These are phyloP conservation scores for Ocimum tenuiflorum DNA, from an alignment of 257 asterid species.

Conservation along the genomic window DNA sequence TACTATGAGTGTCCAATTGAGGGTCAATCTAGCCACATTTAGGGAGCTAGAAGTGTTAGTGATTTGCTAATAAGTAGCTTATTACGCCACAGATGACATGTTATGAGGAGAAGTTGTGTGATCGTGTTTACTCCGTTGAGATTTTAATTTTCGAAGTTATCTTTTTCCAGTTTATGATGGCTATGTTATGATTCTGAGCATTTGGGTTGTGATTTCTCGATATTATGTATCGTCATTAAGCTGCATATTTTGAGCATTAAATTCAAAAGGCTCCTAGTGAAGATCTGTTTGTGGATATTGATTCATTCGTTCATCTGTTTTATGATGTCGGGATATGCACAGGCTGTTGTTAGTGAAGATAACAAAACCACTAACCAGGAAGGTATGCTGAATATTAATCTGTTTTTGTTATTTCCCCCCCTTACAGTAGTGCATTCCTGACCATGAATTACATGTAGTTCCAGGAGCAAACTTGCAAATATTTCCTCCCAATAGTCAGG, in stretches of 20 bases:
- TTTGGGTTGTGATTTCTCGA: not conserved
- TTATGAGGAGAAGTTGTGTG: not conserved
- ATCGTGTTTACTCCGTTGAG: not conserved
- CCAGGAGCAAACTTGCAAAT: slow-evolving; percentile 77
- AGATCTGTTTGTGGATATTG: not conserved
- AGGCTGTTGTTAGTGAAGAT: slow-evolving; percentile 80
- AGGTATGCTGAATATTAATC: slow-evolving; percentile 32
- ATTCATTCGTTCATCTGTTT: slow-evolving; percentile 8
- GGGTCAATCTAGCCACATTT: too few relatives aligned
- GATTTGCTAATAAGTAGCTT: too few relatives aligned
- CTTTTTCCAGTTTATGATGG: not conserved
- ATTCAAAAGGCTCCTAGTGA: not conserved
- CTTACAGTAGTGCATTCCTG: not conserved
- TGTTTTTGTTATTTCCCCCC: not conserved
- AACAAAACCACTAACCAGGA: slow-evolving; percentile 36
- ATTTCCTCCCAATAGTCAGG: slow-evolving; percentile 67
- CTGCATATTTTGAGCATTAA: not conserved
- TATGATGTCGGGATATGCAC: slow-evolving; percentile 20
- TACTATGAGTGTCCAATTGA: not conserved
- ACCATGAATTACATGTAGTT: slow-evolving; percentile 32
- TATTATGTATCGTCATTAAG: not conserved
- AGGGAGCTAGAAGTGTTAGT: too few relatives aligned
- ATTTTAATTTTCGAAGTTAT: not conserved
- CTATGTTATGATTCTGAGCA: not conserved
- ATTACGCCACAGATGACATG: too few relatives aligned